Base-by-base conservation (phyloP, 768 basidiomycete species). In the Crepidotus variabilis region DNA sequence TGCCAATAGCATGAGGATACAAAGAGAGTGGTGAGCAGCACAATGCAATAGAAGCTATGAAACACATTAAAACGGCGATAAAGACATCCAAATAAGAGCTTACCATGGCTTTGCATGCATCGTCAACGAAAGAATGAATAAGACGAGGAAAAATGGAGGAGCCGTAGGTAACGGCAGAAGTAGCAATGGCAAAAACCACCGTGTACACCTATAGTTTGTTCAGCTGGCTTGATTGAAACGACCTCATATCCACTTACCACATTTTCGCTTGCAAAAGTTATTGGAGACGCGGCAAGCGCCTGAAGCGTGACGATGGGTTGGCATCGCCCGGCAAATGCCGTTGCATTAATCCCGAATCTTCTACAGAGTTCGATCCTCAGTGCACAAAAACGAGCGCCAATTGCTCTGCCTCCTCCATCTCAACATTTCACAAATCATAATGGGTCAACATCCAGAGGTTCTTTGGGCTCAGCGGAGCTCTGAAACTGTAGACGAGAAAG, bases 391-490 rank as follows among this genome's bases (percentile, higher is more conserved):
- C 43, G 60, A 68, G 61, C 52, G 46, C 59, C 35, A 47, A 22
- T 39, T 55, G 52, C 50, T 60, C 52, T 58, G 56, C 54, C 55
- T 53, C 50, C 50, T 22, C 47, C 10, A 21, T 53, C 46, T 22
- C 56, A 55, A 53, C 48, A 50, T 46, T 28, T 33, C 59, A 59
- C 59, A 56, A 65, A 50, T 58, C 65, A 69, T 63, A 47, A 80
- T 81, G 79, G 62, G 76, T 34, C 69, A 66, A 60, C 92, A 93
- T 71, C 95, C 95, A 35, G 94, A 97, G 74, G 78, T 96, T 34
- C 80, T 94, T 1, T 98, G 95, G 94, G 95, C 96, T 47, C 95
- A 98, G 74, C 85, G 96, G 63, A 92, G 88, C 78, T 89, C 85
- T 39, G 79, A 71, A 14, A 65, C 76, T 10, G 81, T 76, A 13